phyloP scores from a whole-genome alignment of 1,284 basidiomycete species.

The Lignosus rhinocerotis region DNA sequence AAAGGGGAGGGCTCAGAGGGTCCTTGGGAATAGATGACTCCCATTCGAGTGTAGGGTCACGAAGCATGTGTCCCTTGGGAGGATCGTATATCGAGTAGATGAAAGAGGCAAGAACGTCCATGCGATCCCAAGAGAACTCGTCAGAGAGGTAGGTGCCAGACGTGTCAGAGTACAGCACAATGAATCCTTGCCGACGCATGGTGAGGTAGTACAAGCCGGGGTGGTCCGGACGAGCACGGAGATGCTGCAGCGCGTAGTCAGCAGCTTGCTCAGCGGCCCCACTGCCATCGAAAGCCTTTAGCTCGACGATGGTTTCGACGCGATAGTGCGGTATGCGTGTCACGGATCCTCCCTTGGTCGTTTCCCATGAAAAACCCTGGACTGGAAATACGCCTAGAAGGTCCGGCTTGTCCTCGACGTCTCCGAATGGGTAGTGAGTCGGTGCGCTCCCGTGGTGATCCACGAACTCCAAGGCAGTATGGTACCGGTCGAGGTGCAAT shows the following conservation, averaged over 20 bases:
- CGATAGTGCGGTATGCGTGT: background rate
- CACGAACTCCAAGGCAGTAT: background rate
- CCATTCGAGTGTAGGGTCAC: conserved; percentile 7
- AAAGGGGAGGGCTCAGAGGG: background rate
- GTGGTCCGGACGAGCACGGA: conserved; percentile 9
- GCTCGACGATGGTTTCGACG: background rate
- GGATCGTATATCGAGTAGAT: conserved; percentile 13
- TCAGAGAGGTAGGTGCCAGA: conserved; percentile 2
- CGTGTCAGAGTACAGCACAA: conserved; percentile 7
- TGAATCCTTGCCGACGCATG: background rate
- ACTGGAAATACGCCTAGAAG: background rate
- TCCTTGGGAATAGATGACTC: background rate
- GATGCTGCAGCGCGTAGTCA: conserved; percentile 2
- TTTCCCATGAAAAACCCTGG: background rate
- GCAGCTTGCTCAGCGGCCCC: background rate
- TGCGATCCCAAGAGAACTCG: background rate
- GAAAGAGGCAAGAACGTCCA: background rate
- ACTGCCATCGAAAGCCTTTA: background rate
- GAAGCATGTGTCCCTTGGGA: conserved; percentile 4
- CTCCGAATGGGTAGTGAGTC: background rate
- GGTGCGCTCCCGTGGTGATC: conserved; percentile 2
- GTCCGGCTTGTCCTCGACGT: background rate
- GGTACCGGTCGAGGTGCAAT: background rate
- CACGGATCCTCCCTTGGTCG: background rate
- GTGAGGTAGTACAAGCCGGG: background rate